Evolutionary conservation across 768 basidiomycete genomes (phyloP).

Genomic region (Xanthoconium purpureum): DNA sequence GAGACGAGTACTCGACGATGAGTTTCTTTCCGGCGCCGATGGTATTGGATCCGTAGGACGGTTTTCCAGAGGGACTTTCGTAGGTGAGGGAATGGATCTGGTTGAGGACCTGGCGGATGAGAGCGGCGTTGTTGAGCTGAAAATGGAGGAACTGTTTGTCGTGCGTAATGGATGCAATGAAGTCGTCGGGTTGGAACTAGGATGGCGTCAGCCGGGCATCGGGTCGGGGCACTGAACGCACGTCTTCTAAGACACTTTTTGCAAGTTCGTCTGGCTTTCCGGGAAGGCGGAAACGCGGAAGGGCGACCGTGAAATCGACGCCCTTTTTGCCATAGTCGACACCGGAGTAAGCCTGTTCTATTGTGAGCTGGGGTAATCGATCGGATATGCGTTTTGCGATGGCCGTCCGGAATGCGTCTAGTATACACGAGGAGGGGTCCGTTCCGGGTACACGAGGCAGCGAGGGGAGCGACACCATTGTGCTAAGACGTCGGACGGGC

Average conservation of each 20-base stretch:
- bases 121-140: constrained; percentile 57
- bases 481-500: constrained; percentile 7
- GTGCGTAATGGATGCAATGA: constrained; percentile 63
- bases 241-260: constrained; percentile 67
- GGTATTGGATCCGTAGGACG: constrained; percentile 81
- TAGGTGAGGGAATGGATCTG: constrained; percentile 76
- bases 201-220: too few species aligned
- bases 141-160: constrained; percentile 86
- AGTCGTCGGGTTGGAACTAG: constrained; percentile 84
- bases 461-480: constrained; percentile 35
- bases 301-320: constrained; percentile 87
- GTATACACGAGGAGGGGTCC: constrained; percentile 61
- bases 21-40: constrained; percentile 78
- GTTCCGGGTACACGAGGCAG: constrained; percentile 43
- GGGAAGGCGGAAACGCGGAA: constrained; percentile 86
- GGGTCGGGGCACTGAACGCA: constrained; percentile 36
- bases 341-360: constrained; percentile 79
- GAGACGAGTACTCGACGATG: constrained; percentile 90
- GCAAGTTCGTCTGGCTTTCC: constrained; percentile 82
- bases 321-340: constrained; percentile 92
- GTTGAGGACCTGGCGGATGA: constrained; percentile 62
- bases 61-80: constrained; percentile 50
- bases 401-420: constrained; percentile 80
- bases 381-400: constrained; percentile 72
- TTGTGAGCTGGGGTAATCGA: constrained; percentile 56